Evolutionary conservation across 371 early-diverging fungal species (phyloP), one percentile per base, ranked within the genome.

Genomic region (Mucor racemosus): DNA sequence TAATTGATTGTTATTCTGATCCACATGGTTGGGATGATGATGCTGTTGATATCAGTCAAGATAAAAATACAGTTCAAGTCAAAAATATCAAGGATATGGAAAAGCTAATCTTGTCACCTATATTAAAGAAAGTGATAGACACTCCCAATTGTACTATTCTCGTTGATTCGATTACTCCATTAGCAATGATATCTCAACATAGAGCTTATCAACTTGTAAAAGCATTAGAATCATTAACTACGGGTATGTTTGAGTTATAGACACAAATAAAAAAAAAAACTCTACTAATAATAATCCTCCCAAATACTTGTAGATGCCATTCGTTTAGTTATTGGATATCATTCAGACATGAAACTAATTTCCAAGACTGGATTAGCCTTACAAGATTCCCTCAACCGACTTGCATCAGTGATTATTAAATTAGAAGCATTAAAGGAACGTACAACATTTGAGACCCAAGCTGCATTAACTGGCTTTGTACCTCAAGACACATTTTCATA

Each of bases 401-500:
- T 79, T 19, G 80, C 76, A 21, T 69, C 78, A 7, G 78, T 73
- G 7, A 64, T 75, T 19, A 53, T 82, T 6, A 54, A 64, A 8
- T 48, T 82, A 17, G 76, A 79, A 33, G 55, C 78, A 5, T 48
- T 76, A 8, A 68, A 67, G 38, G 76, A 72, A 42, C 65, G 63
- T 4, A 72, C 72, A n/a, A 58, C 64, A 38, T 70, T 73, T 54
- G 80, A 80, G 9, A 64, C 73, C 54, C 75, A 73, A 36, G 71
- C 70, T 6, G 71, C 71, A 13, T 63, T 81, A 41, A 79, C 82
- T 5, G 82, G 82, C 19, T 82, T 79, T 57, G 65, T 73, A 3
- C 72, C 80, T 9, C 73, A 76, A 61, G 77, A 77, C 17, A 60
- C 78, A 19, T 82, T 82, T 60, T 74, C 78, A 15, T 79, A 82